Base-by-base conservation (phyloP, 345 rosid species). In the Sisymbrium irio region DNA sequence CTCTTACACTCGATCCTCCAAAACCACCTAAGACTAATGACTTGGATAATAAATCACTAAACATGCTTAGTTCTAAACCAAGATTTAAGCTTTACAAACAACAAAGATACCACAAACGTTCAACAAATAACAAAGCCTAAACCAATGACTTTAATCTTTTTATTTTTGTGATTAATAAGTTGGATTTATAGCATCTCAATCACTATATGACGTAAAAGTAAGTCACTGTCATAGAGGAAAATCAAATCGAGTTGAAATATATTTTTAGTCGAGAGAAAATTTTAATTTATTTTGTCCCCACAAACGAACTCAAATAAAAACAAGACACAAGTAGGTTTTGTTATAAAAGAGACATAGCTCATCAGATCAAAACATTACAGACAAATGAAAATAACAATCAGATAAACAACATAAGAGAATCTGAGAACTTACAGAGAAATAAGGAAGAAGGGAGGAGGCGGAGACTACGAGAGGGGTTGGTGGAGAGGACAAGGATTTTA, bases 1-100 rank as follows among this genome's bases (percentile, higher is more conserved):
- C 82, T 80, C 89, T 83, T 86, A n/a, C 90, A 87, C 87, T 87
- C 86, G 81, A 22, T 22, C 2, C 25, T 22, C 25, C 25, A 22
- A n/a, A n/a, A n/a, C n/a, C n/a, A n/a, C n/a, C n/a, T n/a, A n/a
- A n/a, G n/a, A n/a, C n/a, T n/a, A n/a, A n/a, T n/a, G n/a, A n/a
- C n/a, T n/a, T n/a, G n/a, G n/a, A n/a, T n/a, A n/a, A 22, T 22
- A 3, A 27, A 63, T 62, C 67, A 42, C 39, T 44, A 62, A 66
- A 7, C 56, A 10, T 30, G 40, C 5, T 46, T 35, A 10, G n/a
- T 10, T 56, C 2, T 46, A 32, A 20, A 53, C 35, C 4, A 27
- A 0, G 15, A 12, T 13, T 10, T 49, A 46, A 50, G 17, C 15
- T 9, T 2, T 51, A 51, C 1, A 51, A 32, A 25, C 49, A 51